Conservation (phyloP, 305 asterid genomes). For the Caryopteris hybrid region DNA sequence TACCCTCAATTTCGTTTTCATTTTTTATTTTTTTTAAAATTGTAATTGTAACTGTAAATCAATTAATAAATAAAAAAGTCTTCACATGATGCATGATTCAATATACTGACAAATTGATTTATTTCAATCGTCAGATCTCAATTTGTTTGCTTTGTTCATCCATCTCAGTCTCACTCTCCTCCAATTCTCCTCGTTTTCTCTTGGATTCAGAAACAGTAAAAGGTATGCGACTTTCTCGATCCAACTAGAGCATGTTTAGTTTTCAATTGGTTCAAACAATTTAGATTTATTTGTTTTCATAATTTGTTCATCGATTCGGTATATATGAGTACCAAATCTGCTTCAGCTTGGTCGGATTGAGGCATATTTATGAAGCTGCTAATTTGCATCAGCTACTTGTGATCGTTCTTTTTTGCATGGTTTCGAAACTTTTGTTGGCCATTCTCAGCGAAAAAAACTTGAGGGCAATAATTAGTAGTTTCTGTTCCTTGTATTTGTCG, state of each 20-base stretch:
- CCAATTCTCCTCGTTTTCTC: conserved; percentile 12
- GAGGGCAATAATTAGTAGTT: background rate
- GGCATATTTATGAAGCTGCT: background rate
- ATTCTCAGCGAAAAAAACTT: background rate
- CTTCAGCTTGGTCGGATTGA: background rate
- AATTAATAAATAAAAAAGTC: background rate
- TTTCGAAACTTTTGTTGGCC: background rate
- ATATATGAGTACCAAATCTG: conserved; percentile 4
- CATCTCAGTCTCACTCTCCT: conserved; percentile 4
- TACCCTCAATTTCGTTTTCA: conserved; percentile 17
- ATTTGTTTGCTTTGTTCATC: conserved; percentile 12
- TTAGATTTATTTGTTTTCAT: background rate
- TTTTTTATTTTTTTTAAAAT: background rate
- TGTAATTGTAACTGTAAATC: background rate
- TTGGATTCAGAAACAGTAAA: conserved; percentile 12
- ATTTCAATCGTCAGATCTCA: conserved; percentile 31
- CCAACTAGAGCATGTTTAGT: conserved; percentile 15
- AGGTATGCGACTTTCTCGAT: conserved; percentile 31
- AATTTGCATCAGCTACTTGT: background rate
- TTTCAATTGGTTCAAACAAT: background rate
- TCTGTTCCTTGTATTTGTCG: background rate
- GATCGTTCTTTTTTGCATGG: background rate
- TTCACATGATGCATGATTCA: conserved; percentile 24
- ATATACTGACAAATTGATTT: conserved; percentile 15
- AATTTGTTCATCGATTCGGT: conserved; percentile 7